Base-by-base conservation (phyloP, 2,329 filamentous ascomycete genomes). In the Parasarocladium wereldwijsianum region DNA sequence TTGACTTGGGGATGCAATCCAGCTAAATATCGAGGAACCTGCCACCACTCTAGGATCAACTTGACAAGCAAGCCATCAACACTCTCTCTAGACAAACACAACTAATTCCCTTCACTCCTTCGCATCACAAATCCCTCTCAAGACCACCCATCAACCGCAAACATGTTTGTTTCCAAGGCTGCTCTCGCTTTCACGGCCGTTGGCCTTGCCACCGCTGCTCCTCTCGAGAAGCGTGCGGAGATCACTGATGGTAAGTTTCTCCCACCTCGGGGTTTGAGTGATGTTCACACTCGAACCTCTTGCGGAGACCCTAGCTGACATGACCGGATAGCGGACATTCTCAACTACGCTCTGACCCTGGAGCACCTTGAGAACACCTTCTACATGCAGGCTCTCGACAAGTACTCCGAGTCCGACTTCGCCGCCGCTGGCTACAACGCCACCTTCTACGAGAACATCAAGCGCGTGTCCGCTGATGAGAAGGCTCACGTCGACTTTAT, bases 331-430 rank as follows among this genome's bases (percentile, higher is more conserved):
- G 31, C 24, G n/a, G 42, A 46, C 29, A 61, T 62, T 30, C 50
- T 62, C 31, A 58, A 60, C 49, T 64, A 62, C 30, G 60, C 60
- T 13, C 45, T 64, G 14, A 57, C 58, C 2, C 58, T 70, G 5
- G 66, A 71, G 49, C 58, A 66, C 32, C 60, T 70, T 17, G 75
- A 80, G 51, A 55, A 67, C 36, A 59, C 57, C 32, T 79, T 79
- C 53, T 80, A 80, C 52, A 52, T 56, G 21, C 45, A 74, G 28
- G 73, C 64, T 21, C 55, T 79, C 4, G 46, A 54, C 34, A 72
- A 70, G 41, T 78, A 66, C 55, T 61, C 58, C 17, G 47, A 60
- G 35, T 38, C 44, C 2, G 57, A 71, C 39, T 76, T 76, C 43
- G 40, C 51, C 17, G 51, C 46, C 18, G 67, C 66, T 26, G 68